Percentiles rank a stretch among this genome's conserved stretches.
Conservation (phyloP, 306 rosid species). For the Cajanus cajan region DNA sequence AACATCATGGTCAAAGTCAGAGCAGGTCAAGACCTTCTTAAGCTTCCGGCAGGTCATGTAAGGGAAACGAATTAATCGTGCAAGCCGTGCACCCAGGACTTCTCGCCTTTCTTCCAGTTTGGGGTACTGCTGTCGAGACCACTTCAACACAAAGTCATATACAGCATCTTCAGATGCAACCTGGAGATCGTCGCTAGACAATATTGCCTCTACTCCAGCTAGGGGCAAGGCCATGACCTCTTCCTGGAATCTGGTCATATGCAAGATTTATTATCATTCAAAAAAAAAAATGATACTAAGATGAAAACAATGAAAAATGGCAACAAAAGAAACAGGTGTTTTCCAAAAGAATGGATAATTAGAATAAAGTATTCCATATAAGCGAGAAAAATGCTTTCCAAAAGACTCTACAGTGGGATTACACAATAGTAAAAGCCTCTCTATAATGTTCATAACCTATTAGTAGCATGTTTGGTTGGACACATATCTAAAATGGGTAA, state of each 20-base stretch:
- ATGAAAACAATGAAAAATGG: conserved; percentile 10
- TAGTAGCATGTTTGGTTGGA: background rate
- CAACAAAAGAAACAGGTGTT: conserved; percentile 9
- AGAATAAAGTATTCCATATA: background rate
- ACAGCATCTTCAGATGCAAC: conserved; percentile 98
- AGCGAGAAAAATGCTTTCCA: background rate
- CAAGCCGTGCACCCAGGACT: conserved; percentile 67
- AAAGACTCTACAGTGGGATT: background rate
- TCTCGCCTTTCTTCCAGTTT: conserved; percentile 84
- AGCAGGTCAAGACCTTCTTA: conserved; percentile 83
- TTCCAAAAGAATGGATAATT: background rate
- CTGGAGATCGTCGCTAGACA: conserved; percentile 90
- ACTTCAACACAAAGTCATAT: conserved; percentile 86
- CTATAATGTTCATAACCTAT: background rate
- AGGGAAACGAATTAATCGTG: conserved; percentile 85
- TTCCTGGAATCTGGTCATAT: conserved; percentile 70
- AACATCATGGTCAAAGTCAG: conserved; percentile 83
- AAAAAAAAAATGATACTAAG: background rate
- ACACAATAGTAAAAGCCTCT: background rate
- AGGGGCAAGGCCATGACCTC: conserved; percentile 90
- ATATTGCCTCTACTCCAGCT: conserved; percentile 87
- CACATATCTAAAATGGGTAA: background rate
- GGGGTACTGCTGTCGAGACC: conserved; percentile 71
- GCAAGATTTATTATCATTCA: conserved; percentile 26
- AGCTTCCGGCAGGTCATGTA: conserved; percentile 90